Conservation (phyloP, 495 filamentous ascomycete genomes). For the Hypoxylon perforatum region DNA sequence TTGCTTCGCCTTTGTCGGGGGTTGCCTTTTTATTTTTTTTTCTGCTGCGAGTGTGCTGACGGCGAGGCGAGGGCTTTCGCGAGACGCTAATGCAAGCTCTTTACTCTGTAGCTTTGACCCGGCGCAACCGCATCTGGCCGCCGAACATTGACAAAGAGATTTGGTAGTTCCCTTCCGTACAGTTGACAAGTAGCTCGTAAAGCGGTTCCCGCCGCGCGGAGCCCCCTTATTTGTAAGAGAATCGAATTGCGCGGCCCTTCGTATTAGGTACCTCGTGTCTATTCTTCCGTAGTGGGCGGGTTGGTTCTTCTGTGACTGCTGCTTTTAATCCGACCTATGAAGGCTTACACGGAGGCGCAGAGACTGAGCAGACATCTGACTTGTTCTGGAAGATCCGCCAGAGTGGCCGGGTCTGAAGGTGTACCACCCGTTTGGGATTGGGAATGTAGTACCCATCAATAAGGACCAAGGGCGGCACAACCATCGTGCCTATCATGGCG, state of each 20-base stretch:
- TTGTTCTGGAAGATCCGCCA: constrained; percentile 32
- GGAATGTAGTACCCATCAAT: constrained; percentile 30
- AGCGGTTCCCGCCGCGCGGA: neutral
- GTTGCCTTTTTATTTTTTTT: constrained; percentile 1
- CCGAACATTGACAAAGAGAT: constrained; percentile 27
- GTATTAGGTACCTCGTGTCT: constrained; percentile 28
- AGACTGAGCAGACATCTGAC: constrained; percentile 10
- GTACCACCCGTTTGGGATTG: constrained; percentile 38
- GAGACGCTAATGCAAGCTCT: constrained; percentile 43
- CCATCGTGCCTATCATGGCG: constrained; percentile 19
- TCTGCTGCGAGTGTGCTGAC: constrained; percentile 34
- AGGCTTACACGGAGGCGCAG: neutral
- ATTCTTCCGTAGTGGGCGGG: constrained; percentile 20
- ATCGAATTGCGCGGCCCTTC: constrained; percentile 23
- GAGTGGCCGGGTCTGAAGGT: constrained; percentile 27
- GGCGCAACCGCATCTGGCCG: constrained; percentile 35
- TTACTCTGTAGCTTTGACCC: constrained; percentile 32
- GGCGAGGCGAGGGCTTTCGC: constrained; percentile 33
- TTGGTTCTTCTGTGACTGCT: constrained; percentile 14
- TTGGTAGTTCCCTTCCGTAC: neutral
- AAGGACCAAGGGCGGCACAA: constrained; percentile 18
- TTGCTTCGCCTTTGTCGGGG: constrained; percentile 24
- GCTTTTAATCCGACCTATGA: constrained; percentile 19
- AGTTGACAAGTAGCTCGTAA: constrained; percentile 8
- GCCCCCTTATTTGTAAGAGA: neutral